A percentile compares a stretch with the other conserved stretches of the same genome.
phyloP scores from a whole-genome alignment of 2,329 filamentous ascomycete species.

The Penicillium sp. region DNA sequence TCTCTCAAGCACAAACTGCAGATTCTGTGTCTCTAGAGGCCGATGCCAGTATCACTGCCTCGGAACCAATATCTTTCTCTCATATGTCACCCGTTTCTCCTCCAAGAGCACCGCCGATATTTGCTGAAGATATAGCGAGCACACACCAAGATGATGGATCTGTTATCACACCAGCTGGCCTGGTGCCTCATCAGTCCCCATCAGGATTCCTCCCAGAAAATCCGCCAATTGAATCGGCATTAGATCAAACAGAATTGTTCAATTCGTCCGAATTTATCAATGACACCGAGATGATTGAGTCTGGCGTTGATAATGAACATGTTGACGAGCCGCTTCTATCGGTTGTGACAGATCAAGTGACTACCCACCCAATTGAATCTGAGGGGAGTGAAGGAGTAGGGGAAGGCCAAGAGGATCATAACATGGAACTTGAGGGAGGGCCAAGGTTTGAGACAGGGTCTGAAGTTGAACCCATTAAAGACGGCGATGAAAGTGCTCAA shows the following conservation, averaged over 20 bases:
- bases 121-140: neutral
- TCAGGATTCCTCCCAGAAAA: neutral
- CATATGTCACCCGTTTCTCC: neutral
- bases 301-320: neutral
- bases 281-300: neutral
- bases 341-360: neutral
- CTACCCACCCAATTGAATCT: neutral
- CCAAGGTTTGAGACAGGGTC: neutral
- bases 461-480: neutral
- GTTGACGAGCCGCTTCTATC: neutral
- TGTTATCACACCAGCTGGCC: neutral
- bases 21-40: slow-evolving; percentile 3
- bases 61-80: neutral
- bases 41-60: neutral
- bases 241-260: neutral
- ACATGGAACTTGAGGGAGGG: slow-evolving; percentile 8
- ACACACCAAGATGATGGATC: neutral
- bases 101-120: neutral
- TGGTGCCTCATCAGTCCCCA: neutral
- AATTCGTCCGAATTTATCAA: neutral
- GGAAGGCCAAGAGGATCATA: neutral
- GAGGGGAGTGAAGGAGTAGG: neutral
- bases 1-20: slow-evolving; percentile 6
- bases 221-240: neutral
- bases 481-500: neutral